A percentile compares a stretch with the other conserved stretches of the same genome.
These are phyloP conservation scores for Monosporascus sp. DNA, from an alignment of 2,329 filamentous ascomycete species.

Conservation along the genomic window DNA sequence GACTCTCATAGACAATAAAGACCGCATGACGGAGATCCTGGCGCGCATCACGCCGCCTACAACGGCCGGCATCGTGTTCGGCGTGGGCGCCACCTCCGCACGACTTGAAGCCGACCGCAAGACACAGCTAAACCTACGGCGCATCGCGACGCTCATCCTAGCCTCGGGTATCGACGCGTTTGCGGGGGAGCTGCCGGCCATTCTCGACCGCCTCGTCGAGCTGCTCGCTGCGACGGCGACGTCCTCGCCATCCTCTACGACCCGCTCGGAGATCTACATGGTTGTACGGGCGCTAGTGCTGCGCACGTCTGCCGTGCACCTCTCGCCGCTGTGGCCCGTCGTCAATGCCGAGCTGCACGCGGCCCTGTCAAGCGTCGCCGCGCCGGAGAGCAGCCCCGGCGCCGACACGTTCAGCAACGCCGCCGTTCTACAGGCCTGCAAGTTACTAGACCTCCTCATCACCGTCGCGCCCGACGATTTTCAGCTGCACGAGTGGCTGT, in stretches of 20 bases:
- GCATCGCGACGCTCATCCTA: conserved; percentile 74
- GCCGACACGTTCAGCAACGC: conserved; percentile 71
- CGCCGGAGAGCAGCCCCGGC: conserved; percentile 56
- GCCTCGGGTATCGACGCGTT: conserved; percentile 75
- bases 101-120: conserved; percentile 91
- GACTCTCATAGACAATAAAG: conserved; percentile 72
- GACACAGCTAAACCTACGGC: conserved; percentile 82
- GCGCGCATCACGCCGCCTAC: conserved; percentile 76
- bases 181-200: conserved; percentile 63
- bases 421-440: conserved; percentile 84
- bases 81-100: conserved; percentile 92
- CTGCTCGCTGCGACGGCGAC: conserved; percentile 76
- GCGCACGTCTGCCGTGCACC: conserved; percentile 70
- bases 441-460: conserved; percentile 84
- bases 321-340: conserved; percentile 84
- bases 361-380: conserved; percentile 68
- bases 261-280: conserved; percentile 85
- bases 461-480: conserved; percentile 89
- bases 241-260: conserved; percentile 86
- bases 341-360: conserved; percentile 81
- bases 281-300: conserved; percentile 77
- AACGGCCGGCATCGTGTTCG: conserved; percentile 94
- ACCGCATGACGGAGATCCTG: conserved; percentile 76
- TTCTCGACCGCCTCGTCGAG: conserved; percentile 82
- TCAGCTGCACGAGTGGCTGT: conserved; percentile 97